Evolutionary conservation across 2,329 filamentous ascomycete species (phyloP), one percentile per base, ranked within the genome.

Genomic region (Claviceps sp.): DNA sequence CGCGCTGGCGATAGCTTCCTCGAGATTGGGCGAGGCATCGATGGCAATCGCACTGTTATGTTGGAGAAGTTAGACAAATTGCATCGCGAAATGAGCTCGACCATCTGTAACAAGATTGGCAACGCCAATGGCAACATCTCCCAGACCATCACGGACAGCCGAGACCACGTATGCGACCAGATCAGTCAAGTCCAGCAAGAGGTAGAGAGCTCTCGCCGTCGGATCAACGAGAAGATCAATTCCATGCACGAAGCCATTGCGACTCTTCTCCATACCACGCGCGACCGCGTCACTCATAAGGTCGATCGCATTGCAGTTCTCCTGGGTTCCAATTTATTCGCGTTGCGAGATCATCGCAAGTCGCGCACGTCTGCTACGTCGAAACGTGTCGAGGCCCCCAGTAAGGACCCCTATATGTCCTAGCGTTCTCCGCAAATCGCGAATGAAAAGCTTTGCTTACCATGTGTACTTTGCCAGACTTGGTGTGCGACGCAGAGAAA

Each of bases 211-310:
- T 52, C 45, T 11, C 51, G 51, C 22, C 50, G 50, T 30, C 50
- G 50, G 16, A 47, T 24, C 46, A 43, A 34, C 46, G 51, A 52
- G 22, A 52, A 45, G 30, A 44, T 52, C 20, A 52, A 45, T 41
- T 26, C 34, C 16, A 43, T 52, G 44, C 45, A 52, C 20, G 45
- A 52, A 42, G 50, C 45, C n/a, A 41, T 48, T 4, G 50, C 45
- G 24, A 38, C 45, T n/a, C 40, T 52, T 22, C 8, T 48, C 45
- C 37, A 48, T 34, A 38, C 38, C 22, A 43, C 26, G 37, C 50
- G 30, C 24, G 40, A 52, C 8, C 22, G 20, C 4, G 18, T 48
- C 14, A 42, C 34, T 5, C 46, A 43, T 6, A 49, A 48, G 30
- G 18, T 52, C 3, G 46, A 40, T n/a, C 40, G 18, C 7, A 5